These are phyloP conservation scores for Ampelocalamus luodianensis DNA, from an alignment of 176 grass and related monocot genomes.

Conservation along the genomic window DNA sequence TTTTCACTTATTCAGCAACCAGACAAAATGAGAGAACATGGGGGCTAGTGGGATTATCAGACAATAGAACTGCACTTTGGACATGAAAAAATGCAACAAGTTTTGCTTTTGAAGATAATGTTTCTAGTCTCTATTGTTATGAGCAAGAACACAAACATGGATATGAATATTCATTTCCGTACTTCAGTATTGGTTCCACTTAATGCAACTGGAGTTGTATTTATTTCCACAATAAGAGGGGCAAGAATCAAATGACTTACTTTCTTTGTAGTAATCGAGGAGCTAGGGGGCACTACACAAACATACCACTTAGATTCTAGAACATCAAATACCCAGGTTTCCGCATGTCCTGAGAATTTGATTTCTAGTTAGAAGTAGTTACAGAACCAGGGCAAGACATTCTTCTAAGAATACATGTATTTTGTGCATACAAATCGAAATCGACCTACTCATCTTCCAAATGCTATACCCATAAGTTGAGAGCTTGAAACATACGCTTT, in stretches of 20 bases:
- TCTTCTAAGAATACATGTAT: background rate
- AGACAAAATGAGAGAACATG: conserved; percentile 33
- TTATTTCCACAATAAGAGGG: conserved; percentile 1
- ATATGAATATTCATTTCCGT: background rate
- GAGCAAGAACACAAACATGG: background rate
- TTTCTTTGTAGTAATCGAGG: conserved; percentile 84
- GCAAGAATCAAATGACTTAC: conserved; percentile 46
- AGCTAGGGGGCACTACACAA: conserved; percentile 60
- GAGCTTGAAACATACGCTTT: conserved; percentile 62
- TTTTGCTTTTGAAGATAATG: background rate
- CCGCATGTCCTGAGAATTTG: conserved; percentile 51
- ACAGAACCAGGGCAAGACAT: background rate
- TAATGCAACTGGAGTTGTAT: background rate
- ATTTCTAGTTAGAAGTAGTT: conserved; percentile 35
- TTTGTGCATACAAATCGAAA: conserved; percentile 12
- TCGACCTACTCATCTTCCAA: conserved; percentile 29
- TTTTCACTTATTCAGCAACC: conserved; percentile 26
- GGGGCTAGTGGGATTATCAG: background rate
- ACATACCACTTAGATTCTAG: conserved; percentile 73
- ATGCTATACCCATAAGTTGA: conserved; percentile 25
- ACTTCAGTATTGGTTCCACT: background rate
- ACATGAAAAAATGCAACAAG: background rate
- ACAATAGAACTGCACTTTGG: background rate
- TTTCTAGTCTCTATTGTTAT: background rate
- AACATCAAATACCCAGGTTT: conserved; percentile 85